Evolutionary conservation across 164 flowering plant genomes (phyloP).

Genomic region (Nymphaea colorata): DNA sequence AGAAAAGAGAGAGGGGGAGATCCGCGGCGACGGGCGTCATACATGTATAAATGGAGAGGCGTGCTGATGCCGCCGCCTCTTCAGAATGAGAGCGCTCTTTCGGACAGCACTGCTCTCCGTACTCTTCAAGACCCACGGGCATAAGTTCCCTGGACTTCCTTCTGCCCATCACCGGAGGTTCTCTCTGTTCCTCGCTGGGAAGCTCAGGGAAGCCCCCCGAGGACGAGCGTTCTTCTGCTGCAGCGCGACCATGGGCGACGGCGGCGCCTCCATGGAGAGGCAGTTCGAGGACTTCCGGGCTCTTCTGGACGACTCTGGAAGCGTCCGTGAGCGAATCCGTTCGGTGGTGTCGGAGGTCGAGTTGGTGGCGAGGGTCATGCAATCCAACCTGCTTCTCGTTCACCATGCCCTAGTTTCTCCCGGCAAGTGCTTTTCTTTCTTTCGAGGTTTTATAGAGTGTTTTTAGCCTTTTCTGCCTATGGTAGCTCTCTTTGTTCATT

Average conservation of each 20-base stretch:
- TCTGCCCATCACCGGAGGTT: neutral
- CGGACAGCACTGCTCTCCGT: neutral
- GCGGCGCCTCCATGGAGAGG: slow-evolving; percentile 29
- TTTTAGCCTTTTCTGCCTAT: neutral
- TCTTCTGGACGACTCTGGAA: slow-evolving; percentile 63
- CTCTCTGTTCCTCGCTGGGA: neutral
- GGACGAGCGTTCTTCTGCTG: neutral
- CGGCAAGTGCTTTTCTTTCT: slow-evolving; percentile 24
- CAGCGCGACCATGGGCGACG: slow-evolving; percentile 17
- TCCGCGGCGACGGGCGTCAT: too few species aligned
- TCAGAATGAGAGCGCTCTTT: neutral
- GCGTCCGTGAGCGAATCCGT: slow-evolving; percentile 54
- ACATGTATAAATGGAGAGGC: too few species aligned
- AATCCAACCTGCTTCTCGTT: slow-evolving; percentile 61
- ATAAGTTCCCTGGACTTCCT: neutral
- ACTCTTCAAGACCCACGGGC: neutral
- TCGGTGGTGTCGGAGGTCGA: slow-evolving; percentile 59
- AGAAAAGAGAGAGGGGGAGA: too few species aligned
- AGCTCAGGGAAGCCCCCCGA: neutral
- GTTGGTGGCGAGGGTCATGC: slow-evolving; percentile 50
- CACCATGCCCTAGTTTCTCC: slow-evolving; percentile 76
- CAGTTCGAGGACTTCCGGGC: slow-evolving; percentile 61
- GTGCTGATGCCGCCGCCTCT: too few species aligned
- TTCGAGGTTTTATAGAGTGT: neutral
- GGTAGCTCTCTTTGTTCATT: neutral